phyloP scores from a whole-genome alignment of 1,139 yeast genomes.

The Hansenula lynferdii region DNA sequence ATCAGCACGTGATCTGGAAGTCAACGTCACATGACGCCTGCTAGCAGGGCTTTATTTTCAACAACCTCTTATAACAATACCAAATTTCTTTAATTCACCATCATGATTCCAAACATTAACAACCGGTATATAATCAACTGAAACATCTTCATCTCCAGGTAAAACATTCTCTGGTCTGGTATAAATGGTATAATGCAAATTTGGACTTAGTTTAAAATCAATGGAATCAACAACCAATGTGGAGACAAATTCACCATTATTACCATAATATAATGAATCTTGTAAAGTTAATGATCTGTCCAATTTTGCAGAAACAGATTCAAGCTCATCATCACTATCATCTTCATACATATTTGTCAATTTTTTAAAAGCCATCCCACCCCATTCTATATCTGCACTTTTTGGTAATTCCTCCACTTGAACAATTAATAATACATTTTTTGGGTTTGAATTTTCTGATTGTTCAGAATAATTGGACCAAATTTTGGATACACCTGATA shows the following conservation, averaged over 20 bases:
- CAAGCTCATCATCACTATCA: constrained; percentile 32
- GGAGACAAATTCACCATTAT: constrained; percentile 13
- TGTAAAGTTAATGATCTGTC: not conserved
- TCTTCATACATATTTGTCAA: constrained; percentile 36
- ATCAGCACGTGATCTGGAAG: not conserved
- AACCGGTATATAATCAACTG: constrained; percentile 29
- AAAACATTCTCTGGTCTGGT: constrained; percentile 12
- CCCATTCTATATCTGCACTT: constrained; percentile 75
- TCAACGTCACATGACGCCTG: not conserved
- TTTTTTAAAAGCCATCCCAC: constrained; percentile 48
- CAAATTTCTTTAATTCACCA: constrained; percentile 21
- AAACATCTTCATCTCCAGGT: constrained; percentile 1
- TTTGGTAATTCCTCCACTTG: constrained; percentile 64
- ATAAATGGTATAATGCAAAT: constrained; percentile 22
- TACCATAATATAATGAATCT: constrained; percentile 8
- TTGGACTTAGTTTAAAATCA: constrained; percentile 3
- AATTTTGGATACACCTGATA: constrained; percentile 13
- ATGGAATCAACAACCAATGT: constrained; percentile 16
- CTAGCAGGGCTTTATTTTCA: not conserved
- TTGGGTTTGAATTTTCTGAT: constrained; percentile 24
- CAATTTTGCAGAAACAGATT: constrained; percentile 3
- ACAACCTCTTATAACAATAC: constrained; percentile 21
- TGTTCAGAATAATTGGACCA: constrained; percentile 17
- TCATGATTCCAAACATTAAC: constrained; percentile 22
- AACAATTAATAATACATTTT: constrained; percentile 42